Evolutionary conservation across 192 early-diverging fungal species (phyloP), one percentile per base, ranked within the genome.

Genomic region (Mortierella hygrophila): DNA sequence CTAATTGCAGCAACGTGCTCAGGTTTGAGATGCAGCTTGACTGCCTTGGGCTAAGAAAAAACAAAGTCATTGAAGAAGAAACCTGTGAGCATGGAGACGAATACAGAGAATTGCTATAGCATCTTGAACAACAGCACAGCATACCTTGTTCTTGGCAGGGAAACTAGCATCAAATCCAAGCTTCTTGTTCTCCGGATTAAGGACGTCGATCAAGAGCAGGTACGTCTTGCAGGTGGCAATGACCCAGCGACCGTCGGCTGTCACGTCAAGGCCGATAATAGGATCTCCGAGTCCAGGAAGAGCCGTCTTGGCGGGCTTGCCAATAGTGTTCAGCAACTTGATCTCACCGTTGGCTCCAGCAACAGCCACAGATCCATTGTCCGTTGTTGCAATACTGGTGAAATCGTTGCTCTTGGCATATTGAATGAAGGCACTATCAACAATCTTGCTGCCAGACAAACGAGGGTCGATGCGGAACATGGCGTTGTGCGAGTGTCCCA

Each of bases 391-490:
- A 0, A 93, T 92, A 47, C 92, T 87, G 0, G 91, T 93, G 88
- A 99, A 97, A 57, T 92, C 81, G 78, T 91, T 93, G 79, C 93
- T 94, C 29, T 90, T 91, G 7, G 88, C 72, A 81, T 99, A 98
- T 72, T 92, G 74, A 83, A 96, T 94, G 79, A 91, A 90, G 82
- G 95, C 91, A 41, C 80, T 70, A 68, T 94, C 91, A 11, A 97
- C 96, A 20, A 95, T 87, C 87, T 97, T 95, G 72, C 86, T 91
- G 26, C 93, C 92, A 44, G 91, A 86, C 29, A 97, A 82, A 42
- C 98, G 96, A 70, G 97, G 96, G 85, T 99, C 98, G 75, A 99
- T 92, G 15, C 94, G 91, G 91, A 95, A 99, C 57, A 99, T 83
- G 74, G 96, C 90, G 88, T 95, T 95, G 77, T 94, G 91, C 77